Conservation (phyloP, 1,284 basidiomycete species). For the Porodaedalea pini region DNA sequence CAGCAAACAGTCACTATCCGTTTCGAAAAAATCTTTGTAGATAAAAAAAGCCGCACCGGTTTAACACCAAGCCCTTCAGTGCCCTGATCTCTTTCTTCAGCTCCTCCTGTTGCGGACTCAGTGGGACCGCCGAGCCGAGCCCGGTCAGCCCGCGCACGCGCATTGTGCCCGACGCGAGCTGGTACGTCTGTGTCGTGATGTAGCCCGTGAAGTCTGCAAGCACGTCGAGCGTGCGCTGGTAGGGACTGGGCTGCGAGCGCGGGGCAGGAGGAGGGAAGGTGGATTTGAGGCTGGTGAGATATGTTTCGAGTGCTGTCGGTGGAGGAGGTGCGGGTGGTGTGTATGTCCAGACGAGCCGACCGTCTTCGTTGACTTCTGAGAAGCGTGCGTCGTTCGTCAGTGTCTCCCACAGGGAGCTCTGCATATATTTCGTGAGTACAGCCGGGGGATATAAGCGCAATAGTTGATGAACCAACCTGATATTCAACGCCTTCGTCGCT, state of each 20-base stretch:
- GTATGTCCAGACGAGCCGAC: slow-evolving; percentile 51
- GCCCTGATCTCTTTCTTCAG: slow-evolving; percentile 60
- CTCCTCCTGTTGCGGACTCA: slow-evolving; percentile 54
- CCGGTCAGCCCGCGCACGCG: slow-evolving; percentile 26
- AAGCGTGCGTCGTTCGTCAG: slow-evolving; percentile 55
- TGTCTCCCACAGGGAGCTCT: slow-evolving; percentile 60
- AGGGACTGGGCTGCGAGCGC: slow-evolving; percentile 25
- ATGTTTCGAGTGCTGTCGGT: slow-evolving; percentile 44
- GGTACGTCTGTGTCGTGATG: slow-evolving; percentile 59
- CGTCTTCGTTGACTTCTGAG: slow-evolving; percentile 28
- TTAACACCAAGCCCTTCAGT: slow-evolving; percentile 64
- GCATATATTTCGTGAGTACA: slow-evolving; percentile 10
- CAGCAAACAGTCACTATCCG: slow-evolving; percentile 21
- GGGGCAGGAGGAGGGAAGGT: slow-evolving; percentile 39
- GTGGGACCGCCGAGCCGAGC: slow-evolving; percentile 25
- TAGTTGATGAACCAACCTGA: slow-evolving; percentile 41
- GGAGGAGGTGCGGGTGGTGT: slow-evolving; percentile 34
- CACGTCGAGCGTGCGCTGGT: slow-evolving; percentile 53
- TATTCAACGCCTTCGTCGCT: slow-evolving; percentile 46
- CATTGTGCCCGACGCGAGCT: slow-evolving; percentile 34
- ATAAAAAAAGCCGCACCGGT: slow-evolving; percentile 37
- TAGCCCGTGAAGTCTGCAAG: slow-evolving; percentile 65
- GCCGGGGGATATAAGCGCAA: neutral
- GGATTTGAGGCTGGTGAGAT: slow-evolving; percentile 44
- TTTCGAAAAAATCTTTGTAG: neutral